A percentile compares a stretch with the other conserved stretches of the same genome.
Conservation (phyloP, 2,329 filamentous ascomycete genomes). For the Paraphaeosphaeria sporulosa region DNA sequence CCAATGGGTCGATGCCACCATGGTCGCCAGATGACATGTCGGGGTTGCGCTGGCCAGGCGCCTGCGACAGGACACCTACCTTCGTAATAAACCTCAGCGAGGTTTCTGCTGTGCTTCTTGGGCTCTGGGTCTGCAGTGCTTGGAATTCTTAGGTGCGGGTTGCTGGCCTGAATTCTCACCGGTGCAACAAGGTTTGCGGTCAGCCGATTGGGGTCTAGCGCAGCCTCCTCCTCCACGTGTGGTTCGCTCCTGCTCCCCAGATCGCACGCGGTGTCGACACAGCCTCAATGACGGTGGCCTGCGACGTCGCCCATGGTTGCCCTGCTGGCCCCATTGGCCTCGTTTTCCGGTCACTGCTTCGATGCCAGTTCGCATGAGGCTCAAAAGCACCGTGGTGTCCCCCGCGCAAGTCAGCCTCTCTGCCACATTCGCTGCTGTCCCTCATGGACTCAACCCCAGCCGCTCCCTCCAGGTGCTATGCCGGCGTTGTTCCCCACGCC, state of each 20-base stretch:
- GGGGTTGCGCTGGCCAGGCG: constrained; percentile 5
- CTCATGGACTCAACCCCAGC: constrained; percentile 17
- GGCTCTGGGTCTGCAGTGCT: background rate
- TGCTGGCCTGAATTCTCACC: background rate
- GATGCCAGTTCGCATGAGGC: constrained; percentile 8
- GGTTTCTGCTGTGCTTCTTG: background rate
- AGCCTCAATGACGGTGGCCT: constrained; percentile 9
- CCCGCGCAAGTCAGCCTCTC: constrained; percentile 13
- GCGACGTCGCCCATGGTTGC: background rate
- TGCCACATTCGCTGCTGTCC: constrained; percentile 12
- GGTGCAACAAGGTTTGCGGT: background rate
- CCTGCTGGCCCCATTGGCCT: background rate
- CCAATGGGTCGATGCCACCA: constrained; percentile 29
- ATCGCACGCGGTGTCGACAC: background rate
- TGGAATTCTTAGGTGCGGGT: background rate
- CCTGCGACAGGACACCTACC: background rate
- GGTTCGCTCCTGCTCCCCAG: constrained; percentile 2
- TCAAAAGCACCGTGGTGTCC: constrained; percentile 6
- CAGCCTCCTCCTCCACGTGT: background rate
- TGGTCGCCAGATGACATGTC: constrained; percentile 12
- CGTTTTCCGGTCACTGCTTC: constrained; percentile 1
- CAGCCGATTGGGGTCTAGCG: background rate
- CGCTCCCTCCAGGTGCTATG: constrained; percentile 31
- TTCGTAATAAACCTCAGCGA: background rate
- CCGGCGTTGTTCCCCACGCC: constrained; percentile 45